Conservation (phyloP, 192 early-diverging fungal species). For the Backusella tuberculispora region DNA sequence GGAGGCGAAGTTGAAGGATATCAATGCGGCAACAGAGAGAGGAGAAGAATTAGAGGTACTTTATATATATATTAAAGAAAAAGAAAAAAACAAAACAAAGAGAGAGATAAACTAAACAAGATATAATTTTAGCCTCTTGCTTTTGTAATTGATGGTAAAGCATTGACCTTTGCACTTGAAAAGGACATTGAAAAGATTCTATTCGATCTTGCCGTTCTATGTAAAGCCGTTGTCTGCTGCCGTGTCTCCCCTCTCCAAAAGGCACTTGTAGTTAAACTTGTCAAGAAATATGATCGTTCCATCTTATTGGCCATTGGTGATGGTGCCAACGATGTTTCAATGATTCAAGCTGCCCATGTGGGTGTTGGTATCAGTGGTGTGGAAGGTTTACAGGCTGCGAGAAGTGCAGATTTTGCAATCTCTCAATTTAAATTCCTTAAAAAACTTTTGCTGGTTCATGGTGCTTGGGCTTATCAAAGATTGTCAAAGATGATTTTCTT, state of each 20-base stretch:
- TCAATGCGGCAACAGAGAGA: conserved; percentile 58
- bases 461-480: conserved; percentile 95
- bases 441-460: conserved; percentile 95
- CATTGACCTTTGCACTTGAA: conserved; percentile 92
- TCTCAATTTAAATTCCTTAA: conserved; percentile 94
- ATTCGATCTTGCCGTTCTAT: conserved; percentile 87
- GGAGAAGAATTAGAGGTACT: conserved; percentile 49
- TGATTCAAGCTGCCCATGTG: conserved; percentile 99
- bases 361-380: conserved; percentile 96
- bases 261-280: conserved; percentile 97
- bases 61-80: background rate
- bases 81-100: background rate
- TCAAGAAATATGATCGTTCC: conserved; percentile 86
- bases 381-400: conserved; percentile 96
- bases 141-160: conserved; percentile 93
- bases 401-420: conserved; percentile 98
- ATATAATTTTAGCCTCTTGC: conserved; percentile 61
- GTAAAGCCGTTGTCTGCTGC: conserved; percentile 96
- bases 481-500: conserved; percentile 95
- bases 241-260: conserved; percentile 98
- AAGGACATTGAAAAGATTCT: conserved; percentile 80
- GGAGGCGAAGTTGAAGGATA: conserved; percentile 82
- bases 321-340: conserved; percentile 97
- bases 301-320: conserved; percentile 97
- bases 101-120: background rate